Evolutionary conservation across 345 rosid species (phyloP), one percentile per base, ranked within the genome.

Genomic region (Conringia planisiliqua): DNA sequence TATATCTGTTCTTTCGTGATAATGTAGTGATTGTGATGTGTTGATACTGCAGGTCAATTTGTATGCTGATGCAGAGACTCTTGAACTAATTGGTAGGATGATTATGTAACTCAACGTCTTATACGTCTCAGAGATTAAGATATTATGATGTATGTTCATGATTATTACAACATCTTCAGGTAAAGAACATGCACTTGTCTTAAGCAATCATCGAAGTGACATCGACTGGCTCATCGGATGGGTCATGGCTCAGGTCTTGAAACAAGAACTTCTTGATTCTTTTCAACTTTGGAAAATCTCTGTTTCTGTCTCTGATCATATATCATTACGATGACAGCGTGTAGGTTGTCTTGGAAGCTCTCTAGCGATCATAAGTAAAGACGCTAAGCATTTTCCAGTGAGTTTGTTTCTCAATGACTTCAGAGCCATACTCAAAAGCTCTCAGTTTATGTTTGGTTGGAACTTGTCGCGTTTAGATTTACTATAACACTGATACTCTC

Each of bases 221-320:
- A 67, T 86, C 27, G 91, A 84, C 60, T 81, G 85, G 85, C 84
- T 87, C 20, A 60, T 85, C 47, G 84, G 86, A 59, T 87, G 88
- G 92, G 74, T 80, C 72, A n/a, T 88, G 70, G 90, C 92, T 76
- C 87, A 84, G 90, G 92, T 87, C 26, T 72, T 72, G 14, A 27
- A 24, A 22, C 50, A 32, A 6, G 10, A 50, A 51, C 22, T 51
- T 51, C 56, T 51, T 51, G 38, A 5, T 58, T 66, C 39, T 33
- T 50, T 18, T 17, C 24, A 27, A 48, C 12, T 35, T 33, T 12
- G 1, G 13, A 22, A 51, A 56, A 47, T 58, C 8, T 16, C 17
- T 61, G 62, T 71, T 60, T 59, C 72, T 80, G 57, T 51, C 8
- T 51, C 56, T 22, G 30, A 73, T 66, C 67, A 39, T 68, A 30